Evolutionary conservation across 805 yeast genomes (phyloP).

Genomic region (Maudiozyma turicensis): DNA sequence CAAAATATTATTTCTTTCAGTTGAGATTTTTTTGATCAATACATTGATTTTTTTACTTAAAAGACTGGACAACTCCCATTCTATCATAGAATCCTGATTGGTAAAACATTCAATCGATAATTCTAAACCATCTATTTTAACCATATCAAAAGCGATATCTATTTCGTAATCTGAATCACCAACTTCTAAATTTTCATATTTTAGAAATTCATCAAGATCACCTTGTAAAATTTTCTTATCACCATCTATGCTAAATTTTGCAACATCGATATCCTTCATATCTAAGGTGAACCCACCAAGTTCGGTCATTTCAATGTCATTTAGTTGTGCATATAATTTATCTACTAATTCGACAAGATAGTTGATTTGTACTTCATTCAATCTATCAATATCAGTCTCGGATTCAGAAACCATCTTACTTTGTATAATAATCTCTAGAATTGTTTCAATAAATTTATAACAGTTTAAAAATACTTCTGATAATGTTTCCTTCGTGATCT

Average conservation of each 20-base stretch:
- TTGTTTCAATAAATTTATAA: slow-evolving; percentile 12
- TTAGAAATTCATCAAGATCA: slow-evolving; percentile 7
- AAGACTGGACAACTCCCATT: slow-evolving; percentile 17
- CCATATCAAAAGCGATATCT: slow-evolving; percentile 3
- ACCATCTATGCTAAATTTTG: slow-evolving; percentile 11
- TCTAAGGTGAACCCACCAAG: background rate
- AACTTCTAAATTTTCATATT: background rate
- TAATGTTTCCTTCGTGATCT: slow-evolving; percentile 17
- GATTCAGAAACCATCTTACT: background rate
- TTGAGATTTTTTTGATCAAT: slow-evolving; percentile 10
- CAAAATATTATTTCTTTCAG: slow-evolving; percentile 7
- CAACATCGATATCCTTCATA: slow-evolving; percentile 8
- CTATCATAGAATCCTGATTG: background rate
- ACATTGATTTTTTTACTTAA: slow-evolving; percentile 11
- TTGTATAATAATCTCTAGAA: slow-evolving; percentile 17
- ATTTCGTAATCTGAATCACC: background rate
- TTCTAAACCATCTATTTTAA: slow-evolving; percentile 13
- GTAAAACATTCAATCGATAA: slow-evolving; percentile 11
- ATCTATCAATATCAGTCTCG: background rate
- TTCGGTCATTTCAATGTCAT: slow-evolving; percentile 8
- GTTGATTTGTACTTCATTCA: slow-evolving; percentile 15
- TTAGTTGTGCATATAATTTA: slow-evolving; percentile 12
- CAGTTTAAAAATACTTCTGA: slow-evolving; percentile 16
- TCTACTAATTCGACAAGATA: slow-evolving; percentile 13
- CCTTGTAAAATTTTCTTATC: slow-evolving; percentile 5